These are phyloP conservation scores for Termitomyces sp. DNA, from an alignment of 768 basidiomycete genomes.

Conservation along the genomic window DNA sequence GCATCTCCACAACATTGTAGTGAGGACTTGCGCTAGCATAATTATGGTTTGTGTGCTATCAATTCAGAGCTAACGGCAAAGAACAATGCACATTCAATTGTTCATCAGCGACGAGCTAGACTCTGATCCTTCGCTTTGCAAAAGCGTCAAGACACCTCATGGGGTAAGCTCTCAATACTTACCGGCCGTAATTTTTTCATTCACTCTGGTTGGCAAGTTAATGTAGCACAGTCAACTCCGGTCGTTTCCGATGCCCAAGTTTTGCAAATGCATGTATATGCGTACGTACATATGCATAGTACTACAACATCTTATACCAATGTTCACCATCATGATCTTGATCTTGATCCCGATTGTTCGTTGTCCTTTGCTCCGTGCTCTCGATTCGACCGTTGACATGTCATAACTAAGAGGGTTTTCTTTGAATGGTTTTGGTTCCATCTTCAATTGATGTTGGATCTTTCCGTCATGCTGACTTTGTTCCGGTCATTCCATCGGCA, in stretches of 20 bases:
- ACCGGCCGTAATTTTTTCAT: background rate
- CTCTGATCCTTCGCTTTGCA: no score
- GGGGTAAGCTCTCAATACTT: background rate
- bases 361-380: background rate
- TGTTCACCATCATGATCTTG: background rate
- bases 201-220: background rate
- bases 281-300: background rate
- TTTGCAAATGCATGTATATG: background rate
- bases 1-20: background rate
- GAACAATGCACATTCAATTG: background rate
- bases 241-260: background rate
- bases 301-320: background rate
- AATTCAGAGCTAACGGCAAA: background rate
- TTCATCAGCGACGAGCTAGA: background rate
- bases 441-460: background rate
- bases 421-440: background rate
- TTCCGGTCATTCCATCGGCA: background rate
- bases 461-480: background rate
- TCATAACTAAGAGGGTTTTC: background rate
- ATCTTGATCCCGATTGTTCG: background rate
- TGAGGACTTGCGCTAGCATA: background rate
- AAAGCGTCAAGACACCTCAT: background rate
- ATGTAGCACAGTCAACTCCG: background rate
- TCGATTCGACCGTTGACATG: background rate
- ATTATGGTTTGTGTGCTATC: background rate